Base-by-base conservation (phyloP, 2,329 filamentous ascomycete species). In the Arthrobotrys iridis region DNA sequence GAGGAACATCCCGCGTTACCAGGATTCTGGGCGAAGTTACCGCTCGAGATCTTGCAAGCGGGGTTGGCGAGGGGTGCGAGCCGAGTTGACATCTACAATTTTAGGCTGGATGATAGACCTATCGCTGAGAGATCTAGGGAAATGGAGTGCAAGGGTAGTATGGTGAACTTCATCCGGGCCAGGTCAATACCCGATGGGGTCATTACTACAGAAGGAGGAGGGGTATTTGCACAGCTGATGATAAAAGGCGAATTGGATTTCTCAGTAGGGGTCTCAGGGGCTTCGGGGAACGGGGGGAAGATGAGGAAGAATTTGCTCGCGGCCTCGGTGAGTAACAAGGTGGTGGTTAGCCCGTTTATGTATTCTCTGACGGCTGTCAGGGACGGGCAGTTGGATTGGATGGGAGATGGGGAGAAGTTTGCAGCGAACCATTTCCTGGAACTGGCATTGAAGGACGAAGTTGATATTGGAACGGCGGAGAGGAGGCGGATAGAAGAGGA, bases 381-480 rank as follows among this genome's bases (percentile, higher is more conserved):
- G 46, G 70, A 67, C 10, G 70, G 70, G 8, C 28, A 62, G 35
- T 8, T 66, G 24, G 55, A 62, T 15, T 74, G 70, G 70, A 67
- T 67, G 62, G 70, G 70, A 3, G 70, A 67, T 26, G 55, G 43
- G 35, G 52, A 74, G 62, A 74, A 62, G 55, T 74, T 74, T 58
- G 40, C 52, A 8, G 22, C 37, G 13, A 62, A 48, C 30, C 70
- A 74, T 26, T 74, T 74, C n/a, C 43, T 67, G 1, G 62, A 74
- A 4, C 33, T 75, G n/a, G 63, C 71, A 28, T 13, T 52, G 22
- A 62, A 15, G 26, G 63, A 68, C 15, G 48, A 40, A 1, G 46
- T 35, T 22, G 20, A n/a, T 13, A 13, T 58, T 18, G 59, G 58
- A n/a, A 73, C 59, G 4, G 67, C 30, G 13, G 59, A 65, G 59